Conservation (phyloP, 106 monocot species). For the Platanthera zijinensis region DNA sequence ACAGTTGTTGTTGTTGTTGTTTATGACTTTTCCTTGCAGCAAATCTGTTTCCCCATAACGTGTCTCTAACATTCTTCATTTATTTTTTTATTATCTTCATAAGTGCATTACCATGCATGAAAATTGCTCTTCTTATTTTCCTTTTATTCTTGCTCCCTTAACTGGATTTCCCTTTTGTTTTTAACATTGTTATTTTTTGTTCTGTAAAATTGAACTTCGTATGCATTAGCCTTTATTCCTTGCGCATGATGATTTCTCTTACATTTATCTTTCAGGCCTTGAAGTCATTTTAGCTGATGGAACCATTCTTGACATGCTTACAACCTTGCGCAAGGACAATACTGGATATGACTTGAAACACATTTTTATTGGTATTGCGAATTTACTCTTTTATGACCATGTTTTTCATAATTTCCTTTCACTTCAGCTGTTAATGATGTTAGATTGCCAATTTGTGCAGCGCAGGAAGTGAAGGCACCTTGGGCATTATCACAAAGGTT, state of each 20-base stretch:
- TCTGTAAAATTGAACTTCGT: background rate
- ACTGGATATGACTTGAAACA: slow-evolving; percentile 99
- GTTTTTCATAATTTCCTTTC: background rate
- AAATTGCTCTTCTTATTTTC: background rate
- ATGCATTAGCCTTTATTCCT: background rate
- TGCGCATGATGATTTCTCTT: background rate
- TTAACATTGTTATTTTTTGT: background rate
- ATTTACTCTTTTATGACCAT: background rate
- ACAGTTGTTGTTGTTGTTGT: too few relatives aligned
- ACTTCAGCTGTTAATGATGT: background rate
- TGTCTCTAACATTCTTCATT: background rate
- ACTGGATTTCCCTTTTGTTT: background rate
- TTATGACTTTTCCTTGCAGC: too few relatives aligned
- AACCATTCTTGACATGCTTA: slow-evolving; percentile 85
- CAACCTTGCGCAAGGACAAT: slow-evolving; percentile 85
- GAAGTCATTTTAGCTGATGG: slow-evolving; percentile 95
- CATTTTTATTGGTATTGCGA: slow-evolving; percentile 73
- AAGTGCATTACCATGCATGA: background rate
- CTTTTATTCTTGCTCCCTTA: background rate
- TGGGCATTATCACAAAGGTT: slow-evolving; percentile 90
- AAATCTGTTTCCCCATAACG: too few relatives aligned
- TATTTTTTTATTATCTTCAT: background rate
- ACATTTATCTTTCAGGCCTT: slow-evolving; percentile 49
- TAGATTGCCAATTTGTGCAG: background rate
- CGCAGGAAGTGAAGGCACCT: slow-evolving; percentile 95